Evolutionary conservation across 352 stramenopile genomes (phyloP), one percentile per base, ranked within the genome.

Genomic region (Pythium aquatile): DNA sequence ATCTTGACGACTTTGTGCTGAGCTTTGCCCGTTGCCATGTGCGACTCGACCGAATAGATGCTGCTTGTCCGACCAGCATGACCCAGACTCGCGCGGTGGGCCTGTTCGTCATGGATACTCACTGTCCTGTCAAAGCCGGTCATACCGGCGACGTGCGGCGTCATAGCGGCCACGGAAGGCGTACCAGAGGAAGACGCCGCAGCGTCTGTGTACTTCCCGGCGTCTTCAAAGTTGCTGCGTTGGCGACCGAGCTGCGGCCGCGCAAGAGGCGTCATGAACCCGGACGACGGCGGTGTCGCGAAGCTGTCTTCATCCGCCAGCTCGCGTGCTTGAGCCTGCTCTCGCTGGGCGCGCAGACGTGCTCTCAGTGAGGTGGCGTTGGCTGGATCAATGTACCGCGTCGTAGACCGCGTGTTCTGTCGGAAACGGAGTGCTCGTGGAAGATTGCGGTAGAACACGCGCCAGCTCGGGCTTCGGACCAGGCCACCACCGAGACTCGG

Each of bases 1-100:
- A 93, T 86, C 64, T 84, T 87, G 48, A 93, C 71, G 37, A 93
- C 76, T 33, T 84, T 85, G 68, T 90, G 88, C 60, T 79, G 84
- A 32, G 17, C 4, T 57, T 82, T 80, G 5, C 75, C 65, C 8
- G 61, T 52, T 0, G 48, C 65, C 5, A 47, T 2, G 0, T 67
- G 74, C 3, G 84, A 91, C 49, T 91, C 84, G 16, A 81, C 56
- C 0, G 84, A 93, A 60, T 84, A 77, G 20, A 89, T 64, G 52
- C 80, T 91, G 68, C 74, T 86, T 9, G 81, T 83, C 8, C 81
- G 68, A 4, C 69, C 55, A 26, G 24, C 42, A 17, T 49, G 14
- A 20, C 64, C 57, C 2, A 33, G 29, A 17, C 57, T 56, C 10
- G 29, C 58, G 9, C 53, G 49, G 9, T 53, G 35, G 4, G 33